A percentile compares a stretch with the other conserved stretches of the same genome.
Evolutionary conservation across 1,284 basidiomycete species (phyloP).

Genomic region (Puccinia polysora): DNA sequence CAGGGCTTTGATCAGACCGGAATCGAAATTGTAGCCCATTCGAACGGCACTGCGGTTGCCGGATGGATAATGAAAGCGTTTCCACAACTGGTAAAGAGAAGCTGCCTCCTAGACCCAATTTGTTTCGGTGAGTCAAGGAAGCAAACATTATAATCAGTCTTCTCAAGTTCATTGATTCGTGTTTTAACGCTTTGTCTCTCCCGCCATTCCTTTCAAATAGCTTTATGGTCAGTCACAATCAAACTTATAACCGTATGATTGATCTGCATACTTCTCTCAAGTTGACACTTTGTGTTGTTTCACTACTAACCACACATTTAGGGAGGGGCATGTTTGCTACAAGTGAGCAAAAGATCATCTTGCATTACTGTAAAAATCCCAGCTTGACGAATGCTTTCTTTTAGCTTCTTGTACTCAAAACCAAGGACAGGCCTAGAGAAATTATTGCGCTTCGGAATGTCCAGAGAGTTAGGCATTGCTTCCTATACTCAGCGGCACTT

Average conservation of each 20-base stretch:
- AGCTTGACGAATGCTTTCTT: background rate
- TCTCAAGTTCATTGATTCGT: slow-evolving; percentile 46
- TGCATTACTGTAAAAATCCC: background rate
- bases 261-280: background rate
- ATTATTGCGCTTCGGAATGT: slow-evolving; percentile 11
- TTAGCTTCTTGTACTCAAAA: slow-evolving; percentile 36
- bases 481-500: slow-evolving; percentile 29
- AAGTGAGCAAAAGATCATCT: slow-evolving; percentile 11
- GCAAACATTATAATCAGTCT: slow-evolving; percentile 45
- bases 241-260: too few species aligned
- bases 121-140: slow-evolving; percentile 48
- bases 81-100: slow-evolving; percentile 33
- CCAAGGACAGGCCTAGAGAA: slow-evolving; percentile 37
- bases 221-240: slow-evolving; percentile 39
- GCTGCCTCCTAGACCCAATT: slow-evolving; percentile 46
- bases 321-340: slow-evolving; percentile 39
- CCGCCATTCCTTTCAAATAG: background rate
- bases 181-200: background rate
- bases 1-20: slow-evolving; percentile 17
- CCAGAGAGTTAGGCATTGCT: slow-evolving; percentile 20
- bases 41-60: slow-evolving; percentile 26
- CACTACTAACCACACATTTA: background rate
- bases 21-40: slow-evolving; percentile 37
- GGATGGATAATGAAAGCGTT: slow-evolving; percentile 40
- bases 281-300: background rate